phyloP scores from a whole-genome alignment of 2,329 filamentous ascomycete genomes.

The Triangularia setosa region DNA sequence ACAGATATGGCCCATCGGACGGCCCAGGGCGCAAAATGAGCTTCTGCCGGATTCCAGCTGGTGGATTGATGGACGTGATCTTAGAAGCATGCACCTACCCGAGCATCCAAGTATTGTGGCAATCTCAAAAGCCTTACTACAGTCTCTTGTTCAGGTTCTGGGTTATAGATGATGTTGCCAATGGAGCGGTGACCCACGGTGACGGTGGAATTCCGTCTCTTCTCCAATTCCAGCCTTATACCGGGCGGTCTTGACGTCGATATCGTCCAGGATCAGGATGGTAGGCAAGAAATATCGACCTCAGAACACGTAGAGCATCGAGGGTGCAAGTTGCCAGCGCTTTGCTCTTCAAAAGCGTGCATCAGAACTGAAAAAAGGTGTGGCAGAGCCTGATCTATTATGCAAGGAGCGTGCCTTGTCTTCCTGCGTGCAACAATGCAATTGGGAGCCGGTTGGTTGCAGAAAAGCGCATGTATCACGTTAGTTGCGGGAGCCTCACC shows the following conservation, averaged over 20 bases:
- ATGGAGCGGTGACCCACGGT: neutral
- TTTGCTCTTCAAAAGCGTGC: neutral
- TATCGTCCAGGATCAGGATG: neutral
- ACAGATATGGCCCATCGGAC: neutral
- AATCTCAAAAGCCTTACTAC: neutral
- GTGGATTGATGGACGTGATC: neutral
- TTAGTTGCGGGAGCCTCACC: neutral
- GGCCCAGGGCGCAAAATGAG: neutral
- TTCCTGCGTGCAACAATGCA: neutral
- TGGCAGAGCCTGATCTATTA: neutral
- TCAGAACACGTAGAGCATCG: slow-evolving; percentile 16
- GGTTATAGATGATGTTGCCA: neutral
- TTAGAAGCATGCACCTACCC: neutral
- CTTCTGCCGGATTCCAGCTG: neutral
- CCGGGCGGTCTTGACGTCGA: neutral
- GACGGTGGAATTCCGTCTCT: neutral
- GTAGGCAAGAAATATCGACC: neutral
- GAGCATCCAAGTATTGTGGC: neutral
- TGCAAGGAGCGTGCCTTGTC: neutral
- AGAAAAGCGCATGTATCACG: neutral
- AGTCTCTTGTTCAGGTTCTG: neutral
- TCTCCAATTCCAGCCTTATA: neutral
- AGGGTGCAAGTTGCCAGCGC: slow-evolving; percentile 5
- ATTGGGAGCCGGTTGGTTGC: neutral
- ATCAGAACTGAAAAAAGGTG: neutral